These are phyloP conservation scores for Epichloe elymi DNA, from an alignment of 2,329 filamentous ascomycete species.

Conservation along the genomic window DNA sequence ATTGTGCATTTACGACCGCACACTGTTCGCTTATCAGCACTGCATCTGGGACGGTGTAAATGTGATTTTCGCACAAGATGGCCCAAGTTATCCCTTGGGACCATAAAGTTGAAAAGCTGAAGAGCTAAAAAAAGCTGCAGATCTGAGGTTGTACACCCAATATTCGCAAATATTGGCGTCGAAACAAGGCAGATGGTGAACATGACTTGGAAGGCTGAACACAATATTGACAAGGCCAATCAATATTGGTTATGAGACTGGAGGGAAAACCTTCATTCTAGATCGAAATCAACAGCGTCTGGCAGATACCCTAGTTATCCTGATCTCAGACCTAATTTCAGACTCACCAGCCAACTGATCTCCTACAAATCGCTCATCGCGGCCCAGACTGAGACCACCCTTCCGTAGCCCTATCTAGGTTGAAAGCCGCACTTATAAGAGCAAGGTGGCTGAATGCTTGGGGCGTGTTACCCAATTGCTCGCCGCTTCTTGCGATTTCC, in stretches of 20 bases:
- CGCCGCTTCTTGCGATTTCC: slow-evolving; percentile 60
- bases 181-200: no score
- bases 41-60: background rate
- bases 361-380: slow-evolving; percentile 4
- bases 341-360: background rate
- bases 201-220: no score
- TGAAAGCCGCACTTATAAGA: slow-evolving; percentile 65
- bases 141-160: no score
- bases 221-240: background rate
- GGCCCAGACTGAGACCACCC: slow-evolving; percentile 11
- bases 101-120: background rate
- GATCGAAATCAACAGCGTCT: no score
- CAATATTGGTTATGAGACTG: background rate
- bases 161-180: no score
- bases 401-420: slow-evolving; percentile 43
- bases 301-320: no score
- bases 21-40: background rate
- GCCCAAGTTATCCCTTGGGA: background rate
- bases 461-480: slow-evolving; percentile 68
- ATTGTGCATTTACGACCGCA: background rate
- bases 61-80: background rate
- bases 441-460: slow-evolving; percentile 69
- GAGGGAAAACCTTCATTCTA: background rate
- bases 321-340: no score
- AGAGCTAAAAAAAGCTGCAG: no score